phyloP scores from a whole-genome alignment of 2,329 filamentous ascomycete genomes.

The Xylaria sp. region DNA sequence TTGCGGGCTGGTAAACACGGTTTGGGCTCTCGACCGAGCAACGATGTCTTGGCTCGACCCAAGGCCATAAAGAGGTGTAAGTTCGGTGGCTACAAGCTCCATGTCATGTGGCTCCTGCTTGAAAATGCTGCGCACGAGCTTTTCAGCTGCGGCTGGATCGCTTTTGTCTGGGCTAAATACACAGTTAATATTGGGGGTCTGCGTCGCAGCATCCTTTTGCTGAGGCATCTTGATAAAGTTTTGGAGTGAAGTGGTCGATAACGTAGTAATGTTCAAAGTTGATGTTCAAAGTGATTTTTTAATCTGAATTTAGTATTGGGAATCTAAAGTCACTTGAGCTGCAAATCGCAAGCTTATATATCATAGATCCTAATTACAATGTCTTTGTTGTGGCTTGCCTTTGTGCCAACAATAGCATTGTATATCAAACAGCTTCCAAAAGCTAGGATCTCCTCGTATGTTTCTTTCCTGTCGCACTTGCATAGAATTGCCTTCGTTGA shows the following conservation, averaged over 20 bases:
- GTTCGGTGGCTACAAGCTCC: conserved; percentile 35
- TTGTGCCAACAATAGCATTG: not conserved
- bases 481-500: not conserved
- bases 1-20: conserved; percentile 39
- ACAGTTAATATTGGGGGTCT: not conserved
- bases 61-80: conserved; percentile 43
- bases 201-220: not conserved
- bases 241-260: not conserved
- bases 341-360: not conserved
- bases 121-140: conserved; percentile 35
- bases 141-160: conserved; percentile 34
- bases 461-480: not conserved
- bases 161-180: conserved; percentile 31
- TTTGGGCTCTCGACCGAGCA: conserved; percentile 36
- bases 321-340: not conserved
- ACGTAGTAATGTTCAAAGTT: not conserved
- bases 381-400: not conserved
- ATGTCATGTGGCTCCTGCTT: conserved; percentile 36
- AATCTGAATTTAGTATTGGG: not conserved
- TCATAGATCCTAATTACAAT: not conserved
- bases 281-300: not conserved
- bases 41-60: conserved; percentile 33
- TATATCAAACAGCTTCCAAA: not conserved
- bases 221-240: not conserved
- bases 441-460: not conserved